phyloP scores from a whole-genome alignment of 768 basidiomycete species.

The Stropharia rugosoannulata region DNA sequence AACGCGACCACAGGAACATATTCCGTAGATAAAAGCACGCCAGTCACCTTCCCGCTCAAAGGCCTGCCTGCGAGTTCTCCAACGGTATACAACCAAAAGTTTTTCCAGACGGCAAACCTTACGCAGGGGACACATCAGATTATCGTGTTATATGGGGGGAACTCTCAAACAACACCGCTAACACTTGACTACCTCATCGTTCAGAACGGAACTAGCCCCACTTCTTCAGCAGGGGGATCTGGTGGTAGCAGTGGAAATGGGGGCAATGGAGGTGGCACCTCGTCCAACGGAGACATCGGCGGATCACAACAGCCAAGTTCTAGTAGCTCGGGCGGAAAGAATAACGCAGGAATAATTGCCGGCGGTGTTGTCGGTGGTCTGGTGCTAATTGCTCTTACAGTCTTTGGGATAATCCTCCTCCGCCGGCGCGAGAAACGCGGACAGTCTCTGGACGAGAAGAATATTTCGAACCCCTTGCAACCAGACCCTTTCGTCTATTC shows the following conservation, averaged over 20 bases:
- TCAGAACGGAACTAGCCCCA: constrained; percentile 15
- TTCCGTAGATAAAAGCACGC: constrained; percentile 19
- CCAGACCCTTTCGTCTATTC: constrained; percentile 1
- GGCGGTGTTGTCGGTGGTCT: constrained; percentile 22
- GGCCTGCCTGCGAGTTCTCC: constrained; percentile 11
- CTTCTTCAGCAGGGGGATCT: not conserved
- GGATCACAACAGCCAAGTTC: not conserved
- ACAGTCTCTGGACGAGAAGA: not conserved
- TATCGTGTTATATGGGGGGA: constrained; percentile 20
- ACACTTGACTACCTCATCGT: constrained; percentile 24
- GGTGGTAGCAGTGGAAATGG: not conserved
- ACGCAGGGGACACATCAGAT: constrained; percentile 21
- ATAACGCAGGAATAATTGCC: constrained; percentile 16
- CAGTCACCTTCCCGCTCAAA: constrained; percentile 17
- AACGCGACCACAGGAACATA: constrained; percentile 17
- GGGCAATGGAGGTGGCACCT: too few species aligned
- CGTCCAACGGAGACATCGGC: too few species aligned
- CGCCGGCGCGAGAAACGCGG: constrained; percentile 10
- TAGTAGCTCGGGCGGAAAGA: not conserved
- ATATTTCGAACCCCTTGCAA: not conserved
- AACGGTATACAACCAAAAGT: constrained; percentile 22
- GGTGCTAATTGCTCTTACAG: constrained; percentile 12
- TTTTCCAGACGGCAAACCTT: constrained; percentile 22
- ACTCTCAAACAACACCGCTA: constrained; percentile 20
- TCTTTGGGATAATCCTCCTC: constrained; percentile 9